Percentiles rank a stretch among this genome's conserved stretches.
phyloP scores from a whole-genome alignment of 345 rosid species.

The Citrus mangshanensis region DNA sequence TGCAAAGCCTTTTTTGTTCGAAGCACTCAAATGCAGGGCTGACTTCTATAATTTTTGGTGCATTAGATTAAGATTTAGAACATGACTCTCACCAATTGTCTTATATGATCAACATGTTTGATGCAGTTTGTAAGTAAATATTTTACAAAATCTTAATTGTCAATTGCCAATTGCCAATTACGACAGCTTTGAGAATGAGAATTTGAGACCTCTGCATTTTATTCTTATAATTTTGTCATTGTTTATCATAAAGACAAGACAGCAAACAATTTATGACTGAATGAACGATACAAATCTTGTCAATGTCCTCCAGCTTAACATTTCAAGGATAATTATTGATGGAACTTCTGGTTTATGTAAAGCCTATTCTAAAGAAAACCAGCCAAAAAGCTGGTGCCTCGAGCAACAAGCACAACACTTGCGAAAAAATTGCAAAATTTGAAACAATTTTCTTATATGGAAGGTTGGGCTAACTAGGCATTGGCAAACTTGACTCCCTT shows the following conservation, averaged over 20 bases:
- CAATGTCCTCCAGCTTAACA: not conserved
- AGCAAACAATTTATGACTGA: not conserved
- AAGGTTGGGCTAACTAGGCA: not conserved
- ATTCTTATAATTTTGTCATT: too few relatives aligned
- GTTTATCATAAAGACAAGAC: not conserved
- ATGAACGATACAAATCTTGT: not conserved
- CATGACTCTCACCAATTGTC: not conserved
- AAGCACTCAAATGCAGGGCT: too few relatives aligned
- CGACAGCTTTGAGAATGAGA: not conserved
- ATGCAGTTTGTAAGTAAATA: not conserved
- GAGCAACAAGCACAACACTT: slow-evolving; percentile 26
- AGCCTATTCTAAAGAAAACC: slow-evolving; percentile 19
- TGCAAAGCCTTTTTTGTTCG: not conserved
- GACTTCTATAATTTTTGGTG: not conserved
- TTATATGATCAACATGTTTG: not conserved
- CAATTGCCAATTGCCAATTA: not conserved
- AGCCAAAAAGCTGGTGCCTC: slow-evolving; percentile 22
- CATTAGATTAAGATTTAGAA: too few relatives aligned
- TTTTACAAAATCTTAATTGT: not conserved
- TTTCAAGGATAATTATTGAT: slow-evolving; percentile 20
- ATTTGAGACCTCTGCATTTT: too few relatives aligned
- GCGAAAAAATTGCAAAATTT: slow-evolving; percentile 19
- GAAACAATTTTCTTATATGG: not conserved
- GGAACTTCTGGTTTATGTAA: not conserved
- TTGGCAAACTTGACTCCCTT: slow-evolving; percentile 73